Conservation (phyloP, 2,329 filamentous ascomycete genomes). For the Pseudocercospora macadamiae region DNA sequence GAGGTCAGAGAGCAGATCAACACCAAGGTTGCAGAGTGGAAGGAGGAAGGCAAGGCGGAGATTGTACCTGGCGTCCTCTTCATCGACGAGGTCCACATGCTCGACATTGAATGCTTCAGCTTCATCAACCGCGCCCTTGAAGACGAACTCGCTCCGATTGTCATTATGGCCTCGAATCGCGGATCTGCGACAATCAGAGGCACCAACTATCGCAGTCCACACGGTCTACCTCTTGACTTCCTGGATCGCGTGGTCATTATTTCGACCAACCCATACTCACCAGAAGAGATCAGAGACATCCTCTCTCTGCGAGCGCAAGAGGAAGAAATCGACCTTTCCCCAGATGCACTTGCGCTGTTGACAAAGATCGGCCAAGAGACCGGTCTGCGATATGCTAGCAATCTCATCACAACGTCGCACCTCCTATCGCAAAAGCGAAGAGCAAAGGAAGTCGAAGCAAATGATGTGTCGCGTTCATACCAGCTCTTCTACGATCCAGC, state of each 20-base stretch:
- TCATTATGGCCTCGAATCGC: conserved; percentile 99
- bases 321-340: conserved; percentile 89
- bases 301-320: conserved; percentile 90
- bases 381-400: conserved; percentile 92
- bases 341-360: conserved; percentile 86
- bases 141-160: conserved; percentile 90
- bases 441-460: conserved; percentile 78
- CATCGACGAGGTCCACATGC: conserved; percentile 99
- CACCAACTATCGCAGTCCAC: conserved; percentile 89
- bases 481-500: conserved; percentile 88
- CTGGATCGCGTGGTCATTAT: conserved; percentile 95
- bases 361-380: conserved; percentile 95
- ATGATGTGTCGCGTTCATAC: conserved; percentile 93
- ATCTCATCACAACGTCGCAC: conserved; percentile 93
- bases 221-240: conserved; percentile 93
- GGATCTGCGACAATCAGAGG: conserved; percentile 89
- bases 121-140: conserved; percentile 98
- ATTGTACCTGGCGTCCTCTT: conserved; percentile 97
- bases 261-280: conserved; percentile 81
- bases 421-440: conserved; percentile 84
- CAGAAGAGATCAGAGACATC: conserved; percentile 89
- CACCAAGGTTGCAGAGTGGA: conserved; percentile 98
- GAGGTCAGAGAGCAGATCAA: conserved; percentile 99
- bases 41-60: conserved; percentile 97
- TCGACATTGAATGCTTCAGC: conserved; percentile 98